phyloP scores from a whole-genome alignment of 768 basidiomycete genomes.

The Psilocybe tampanensis region DNA sequence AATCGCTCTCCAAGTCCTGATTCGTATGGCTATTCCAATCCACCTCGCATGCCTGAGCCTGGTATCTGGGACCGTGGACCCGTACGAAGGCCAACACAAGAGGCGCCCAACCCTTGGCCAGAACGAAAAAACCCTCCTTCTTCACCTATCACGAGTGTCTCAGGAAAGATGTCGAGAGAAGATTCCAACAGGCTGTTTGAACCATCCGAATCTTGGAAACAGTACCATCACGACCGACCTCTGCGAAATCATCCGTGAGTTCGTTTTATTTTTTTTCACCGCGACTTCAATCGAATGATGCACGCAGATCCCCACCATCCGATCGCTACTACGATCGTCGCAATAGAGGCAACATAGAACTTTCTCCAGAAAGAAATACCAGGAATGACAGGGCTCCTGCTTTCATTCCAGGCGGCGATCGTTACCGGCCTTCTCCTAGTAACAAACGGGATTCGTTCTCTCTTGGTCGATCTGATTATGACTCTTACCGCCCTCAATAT shows the following conservation, averaged over 20 bases:
- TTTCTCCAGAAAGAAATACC: slow-evolving; percentile 37
- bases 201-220: slow-evolving; percentile 74
- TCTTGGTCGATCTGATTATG: slow-evolving; percentile 27
- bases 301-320: slow-evolving; percentile 18
- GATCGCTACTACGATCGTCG: slow-evolving; percentile 40
- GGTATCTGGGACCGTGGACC: slow-evolving; percentile 50
- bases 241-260: slow-evolving; percentile 43
- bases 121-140: slow-evolving; percentile 44
- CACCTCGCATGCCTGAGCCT: slow-evolving; percentile 38
- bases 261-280: slow-evolving; percentile 17
- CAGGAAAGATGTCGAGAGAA: slow-evolving; percentile 33
- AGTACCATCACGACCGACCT: slow-evolving; percentile 50
- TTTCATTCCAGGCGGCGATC: slow-evolving; percentile 38
- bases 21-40: slow-evolving; percentile 35
- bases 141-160: slow-evolving; percentile 35
- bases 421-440: slow-evolving; percentile 49
- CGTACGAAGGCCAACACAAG: slow-evolving; percentile 39
- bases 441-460: slow-evolving; percentile 43
- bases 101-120: slow-evolving; percentile 34
- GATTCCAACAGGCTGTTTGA: slow-evolving; percentile 61
- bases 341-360: slow-evolving; percentile 31
- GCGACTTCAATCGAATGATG: slow-evolving; percentile 3
- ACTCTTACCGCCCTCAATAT: slow-evolving; percentile 57
- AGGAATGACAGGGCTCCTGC: slow-evolving; percentile 34
- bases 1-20: slow-evolving; percentile 57